Base-by-base conservation (phyloP, 768 basidiomycete species). In the Macrolepiota fuliginosa region DNA sequence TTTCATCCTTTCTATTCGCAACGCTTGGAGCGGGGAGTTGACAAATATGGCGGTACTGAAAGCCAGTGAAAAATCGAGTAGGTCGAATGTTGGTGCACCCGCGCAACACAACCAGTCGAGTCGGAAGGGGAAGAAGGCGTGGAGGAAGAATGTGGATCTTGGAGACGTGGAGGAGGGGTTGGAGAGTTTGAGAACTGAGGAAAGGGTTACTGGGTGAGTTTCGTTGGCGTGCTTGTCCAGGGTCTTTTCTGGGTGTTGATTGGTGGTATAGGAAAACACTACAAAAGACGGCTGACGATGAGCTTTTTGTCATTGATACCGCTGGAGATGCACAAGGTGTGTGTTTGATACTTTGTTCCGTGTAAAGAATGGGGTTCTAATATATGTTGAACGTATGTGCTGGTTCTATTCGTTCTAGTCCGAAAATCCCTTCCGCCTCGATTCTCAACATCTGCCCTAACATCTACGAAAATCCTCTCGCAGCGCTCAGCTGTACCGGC, bases 101-200 rank as follows among this genome's bases (percentile, higher is more conserved):
- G 78, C 85, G 1, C 85, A 89, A 62, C 82, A 78, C 55, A 81
- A 73, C 22, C 94, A 96, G 72, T 73, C 86, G 0, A 91, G 89
- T 67, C 78, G 94, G 61, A 96, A 94, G 72, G 92, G 94, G n/a
- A 96, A 96, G 72, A 86, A 84, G 59, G 86, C 94, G 51, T 96
- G 95, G 95, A 76, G 95, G 71, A 96, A 97, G 77, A 92, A 97
- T 73, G 88, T 96, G 56, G 87, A 96, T 71, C 82, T 96, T 54
- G 83, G 85, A 25, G 87, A 86, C 54, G 87, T 95, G 19, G 94
- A 96, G 67, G 77, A 80, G 51, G 87, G 85, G 2, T 69, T 96
- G 64, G 94, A 96, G 72, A 83, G 78, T 61, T 76, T 91, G 63
- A 79, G 94, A 57, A 83, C 83, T n/a, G 92, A 96, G 71, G 94